phyloP scores from a whole-genome alignment of 208 protist species.

The Leishmania mexicana region DNA sequence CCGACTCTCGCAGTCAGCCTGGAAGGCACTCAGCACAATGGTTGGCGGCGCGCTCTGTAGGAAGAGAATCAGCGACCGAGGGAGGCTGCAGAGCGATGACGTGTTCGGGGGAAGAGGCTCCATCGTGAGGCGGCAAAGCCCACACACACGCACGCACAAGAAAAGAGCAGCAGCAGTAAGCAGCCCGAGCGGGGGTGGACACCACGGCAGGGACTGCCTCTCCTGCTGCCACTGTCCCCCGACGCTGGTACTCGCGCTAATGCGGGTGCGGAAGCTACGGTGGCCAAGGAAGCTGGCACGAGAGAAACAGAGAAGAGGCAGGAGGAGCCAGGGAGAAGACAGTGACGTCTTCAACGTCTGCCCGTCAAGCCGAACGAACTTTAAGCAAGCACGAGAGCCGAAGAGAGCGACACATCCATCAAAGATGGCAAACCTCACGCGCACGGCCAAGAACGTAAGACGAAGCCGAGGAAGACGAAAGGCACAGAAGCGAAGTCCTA shows the following conservation, averaged over 20 bases:
- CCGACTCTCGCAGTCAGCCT: conserved; percentile 51
- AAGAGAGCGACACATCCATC: no score
- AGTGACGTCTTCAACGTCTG: no score
- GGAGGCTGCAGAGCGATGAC: conserved; percentile 28
- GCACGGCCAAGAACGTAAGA: no score
- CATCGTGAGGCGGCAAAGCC: neutral
- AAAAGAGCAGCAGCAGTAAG: neutral
- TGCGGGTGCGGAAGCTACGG: neutral
- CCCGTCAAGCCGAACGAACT: no score
- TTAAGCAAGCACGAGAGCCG: no score
- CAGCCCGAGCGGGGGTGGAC: neutral
- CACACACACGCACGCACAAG: neutral
- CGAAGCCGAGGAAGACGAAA: no score
- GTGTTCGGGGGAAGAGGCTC: conserved; percentile 6
- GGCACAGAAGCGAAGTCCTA: no score
- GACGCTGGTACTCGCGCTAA: neutral
- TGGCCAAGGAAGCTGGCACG: neutral
- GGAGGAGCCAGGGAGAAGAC: neutral
- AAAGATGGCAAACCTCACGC: no score
- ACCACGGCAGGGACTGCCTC: neutral
- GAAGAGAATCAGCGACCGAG: conserved; percentile 61
- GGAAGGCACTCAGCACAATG: conserved; percentile 64
- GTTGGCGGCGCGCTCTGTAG: conserved; percentile 68
- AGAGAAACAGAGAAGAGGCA: neutral
- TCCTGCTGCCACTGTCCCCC: neutral